phyloP scores from a whole-genome alignment of 192 early-diverging fungal genomes.

The Diversispora eburnea region DNA sequence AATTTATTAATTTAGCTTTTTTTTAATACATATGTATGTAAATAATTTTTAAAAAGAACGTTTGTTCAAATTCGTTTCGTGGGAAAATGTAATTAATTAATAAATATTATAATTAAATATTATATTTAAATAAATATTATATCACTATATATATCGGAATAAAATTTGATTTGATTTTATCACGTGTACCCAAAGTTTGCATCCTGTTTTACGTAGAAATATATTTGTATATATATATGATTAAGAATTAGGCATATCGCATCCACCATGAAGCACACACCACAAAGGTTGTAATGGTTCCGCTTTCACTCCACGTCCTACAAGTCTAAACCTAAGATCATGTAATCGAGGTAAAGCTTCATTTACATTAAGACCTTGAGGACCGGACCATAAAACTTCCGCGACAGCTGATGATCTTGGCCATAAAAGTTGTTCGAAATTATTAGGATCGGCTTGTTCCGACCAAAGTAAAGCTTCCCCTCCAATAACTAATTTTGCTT shows the following conservation, averaged over 20 bases:
- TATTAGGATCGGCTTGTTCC: constrained; percentile 65
- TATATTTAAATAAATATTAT: too few relatives aligned
- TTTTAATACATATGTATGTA: too few relatives aligned
- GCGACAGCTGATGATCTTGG: constrained; percentile 69
- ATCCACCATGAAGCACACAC: constrained; percentile 42
- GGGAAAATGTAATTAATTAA: too few relatives aligned
- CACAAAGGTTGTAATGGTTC: constrained; percentile 74
- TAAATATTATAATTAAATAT: too few relatives aligned
- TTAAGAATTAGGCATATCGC: background rate
- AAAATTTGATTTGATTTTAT: too few relatives aligned
- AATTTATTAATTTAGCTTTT: too few relatives aligned
- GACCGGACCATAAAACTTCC: constrained; percentile 66
- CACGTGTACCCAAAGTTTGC: too few relatives aligned
- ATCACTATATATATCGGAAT: too few relatives aligned
- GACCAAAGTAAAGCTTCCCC: constrained; percentile 74
- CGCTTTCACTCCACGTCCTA: constrained; percentile 60
- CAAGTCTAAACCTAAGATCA: constrained; percentile 69
- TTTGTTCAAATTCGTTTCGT: too few relatives aligned
- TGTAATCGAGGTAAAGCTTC: constrained; percentile 64
- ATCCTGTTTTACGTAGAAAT: too few relatives aligned
- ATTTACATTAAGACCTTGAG: constrained; percentile 47
- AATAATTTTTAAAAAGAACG: too few relatives aligned
- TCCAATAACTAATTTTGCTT: constrained; percentile 61
- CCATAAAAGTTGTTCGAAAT: constrained; percentile 67
- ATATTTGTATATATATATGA: too few relatives aligned